These are phyloP conservation scores for Poa pratensis DNA, from an alignment of 176 grass and related monocot species.

Conservation along the genomic window DNA sequence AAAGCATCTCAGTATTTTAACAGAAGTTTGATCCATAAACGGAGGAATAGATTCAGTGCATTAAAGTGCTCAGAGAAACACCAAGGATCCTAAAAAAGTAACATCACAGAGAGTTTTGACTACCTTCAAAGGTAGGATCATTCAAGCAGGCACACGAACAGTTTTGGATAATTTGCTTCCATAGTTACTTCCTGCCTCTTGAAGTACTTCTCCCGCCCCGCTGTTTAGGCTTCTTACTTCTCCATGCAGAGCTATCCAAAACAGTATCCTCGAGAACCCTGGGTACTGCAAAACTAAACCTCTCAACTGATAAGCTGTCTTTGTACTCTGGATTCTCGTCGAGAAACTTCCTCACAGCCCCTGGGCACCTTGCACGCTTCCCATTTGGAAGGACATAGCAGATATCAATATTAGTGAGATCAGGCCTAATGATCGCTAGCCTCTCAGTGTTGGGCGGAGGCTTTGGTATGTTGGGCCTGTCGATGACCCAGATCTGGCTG, in stretches of 20 bases:
- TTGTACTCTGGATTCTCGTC: constrained; percentile 69
- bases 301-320: constrained; percentile 46
- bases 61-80: neutral
- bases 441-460: constrained; percentile 54
- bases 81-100: neutral
- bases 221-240: too few species aligned
- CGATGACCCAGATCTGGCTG: constrained; percentile 67
- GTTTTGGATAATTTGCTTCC: too few species aligned
- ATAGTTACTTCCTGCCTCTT: too few species aligned
- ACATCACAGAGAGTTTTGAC: too few species aligned
- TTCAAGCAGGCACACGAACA: too few species aligned
- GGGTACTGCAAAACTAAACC: constrained; percentile 68
- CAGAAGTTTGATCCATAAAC: neutral
- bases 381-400: constrained; percentile 83
- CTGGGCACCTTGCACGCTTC: constrained; percentile 54
- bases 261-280: constrained; percentile 69
- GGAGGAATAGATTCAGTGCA: neutral
- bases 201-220: too few species aligned
- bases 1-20: too few species aligned
- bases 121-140: too few species aligned
- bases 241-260: neutral
- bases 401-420: constrained; percentile 77
- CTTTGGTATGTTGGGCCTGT: constrained; percentile 49
- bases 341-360: constrained; percentile 74
- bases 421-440: constrained; percentile 57